Conservation (phyloP, 148 eudicot genomes). For the Fallopia convolvulus region DNA sequence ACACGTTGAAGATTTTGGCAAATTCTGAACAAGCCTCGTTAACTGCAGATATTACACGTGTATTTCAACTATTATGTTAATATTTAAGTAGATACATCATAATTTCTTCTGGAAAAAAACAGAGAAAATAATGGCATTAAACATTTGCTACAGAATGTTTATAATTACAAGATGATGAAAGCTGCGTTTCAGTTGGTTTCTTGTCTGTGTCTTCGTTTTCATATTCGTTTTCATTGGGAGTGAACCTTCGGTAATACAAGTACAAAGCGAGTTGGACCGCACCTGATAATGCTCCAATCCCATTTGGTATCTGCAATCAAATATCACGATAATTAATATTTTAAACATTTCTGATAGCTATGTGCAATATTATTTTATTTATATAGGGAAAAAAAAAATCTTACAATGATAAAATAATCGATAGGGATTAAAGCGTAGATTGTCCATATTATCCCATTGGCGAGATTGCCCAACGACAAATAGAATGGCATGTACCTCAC, state of each 20-base stretch:
- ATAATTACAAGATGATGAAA: neutral
- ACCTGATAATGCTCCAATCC: slow-evolving; percentile 44
- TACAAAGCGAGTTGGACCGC: slow-evolving; percentile 40
- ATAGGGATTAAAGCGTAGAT: slow-evolving; percentile 40
- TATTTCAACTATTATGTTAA: neutral
- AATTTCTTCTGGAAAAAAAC: neutral
- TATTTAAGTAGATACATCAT: neutral
- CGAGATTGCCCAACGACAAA: slow-evolving; percentile 43
- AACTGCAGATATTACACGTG: neutral
- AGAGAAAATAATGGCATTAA: neutral
- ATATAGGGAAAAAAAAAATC: neutral
- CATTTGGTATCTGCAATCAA: slow-evolving; percentile 44
- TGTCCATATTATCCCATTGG: slow-evolving; percentile 52
- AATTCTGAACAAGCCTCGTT: neutral
- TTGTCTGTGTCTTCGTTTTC: neutral
- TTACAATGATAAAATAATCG: slow-evolving; percentile 46
- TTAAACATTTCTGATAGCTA: neutral
- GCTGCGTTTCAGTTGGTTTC: slow-evolving; percentile 18
- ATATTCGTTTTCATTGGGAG: slow-evolving; percentile 21
- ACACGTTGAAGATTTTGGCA: too few relatives aligned
- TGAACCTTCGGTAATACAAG: slow-evolving; percentile 26
- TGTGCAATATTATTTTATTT: neutral
- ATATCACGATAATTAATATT: neutral
- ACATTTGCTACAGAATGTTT: neutral
- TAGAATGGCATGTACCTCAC: slow-evolving; percentile 67